Percentiles rank a stretch among this genome's conserved stretches.
Conservation (phyloP, 345 rosid species). For the Eucalyptus tenuipes region DNA sequence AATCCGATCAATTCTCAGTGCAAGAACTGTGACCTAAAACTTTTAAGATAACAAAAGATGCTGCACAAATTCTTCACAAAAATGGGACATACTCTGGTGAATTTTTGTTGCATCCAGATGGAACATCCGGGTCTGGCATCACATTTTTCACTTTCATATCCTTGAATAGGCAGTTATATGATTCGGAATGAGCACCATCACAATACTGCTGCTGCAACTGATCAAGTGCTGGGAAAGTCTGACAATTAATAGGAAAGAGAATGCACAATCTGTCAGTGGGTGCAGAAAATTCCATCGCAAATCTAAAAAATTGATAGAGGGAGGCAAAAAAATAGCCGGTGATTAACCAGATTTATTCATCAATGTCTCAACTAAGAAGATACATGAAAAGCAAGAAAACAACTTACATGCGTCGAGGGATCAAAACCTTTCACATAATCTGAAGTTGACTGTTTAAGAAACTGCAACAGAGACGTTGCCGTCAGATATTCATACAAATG, state of each 20-base stretch:
- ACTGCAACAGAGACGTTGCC: conserved; percentile 29
- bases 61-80: neutral
- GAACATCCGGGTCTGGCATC: conserved; percentile 76
- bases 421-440: conserved; percentile 62
- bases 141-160: conserved; percentile 40
- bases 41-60: neutral
- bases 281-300: neutral
- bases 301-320: neutral
- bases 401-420: conserved; percentile 72
- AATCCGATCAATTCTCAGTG: neutral
- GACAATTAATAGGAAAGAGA: neutral
- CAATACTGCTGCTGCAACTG: conserved; percentile 63
- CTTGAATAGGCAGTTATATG: conserved; percentile 22
- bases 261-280: neutral
- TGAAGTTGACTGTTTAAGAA: conserved; percentile 63
- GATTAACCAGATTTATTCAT: neutral
- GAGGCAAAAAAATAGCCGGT: neutral
- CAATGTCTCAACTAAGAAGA: neutral
- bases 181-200: conserved; percentile 32
- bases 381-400: neutral
- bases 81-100: conserved; percentile 60
- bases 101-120: conserved; percentile 56
- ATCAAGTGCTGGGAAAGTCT: conserved; percentile 44
- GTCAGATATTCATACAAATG: neutral
- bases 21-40: neutral